Base-by-base conservation (phyloP, 306 rosid genomes). In the Medicago ruthenica region DNA sequence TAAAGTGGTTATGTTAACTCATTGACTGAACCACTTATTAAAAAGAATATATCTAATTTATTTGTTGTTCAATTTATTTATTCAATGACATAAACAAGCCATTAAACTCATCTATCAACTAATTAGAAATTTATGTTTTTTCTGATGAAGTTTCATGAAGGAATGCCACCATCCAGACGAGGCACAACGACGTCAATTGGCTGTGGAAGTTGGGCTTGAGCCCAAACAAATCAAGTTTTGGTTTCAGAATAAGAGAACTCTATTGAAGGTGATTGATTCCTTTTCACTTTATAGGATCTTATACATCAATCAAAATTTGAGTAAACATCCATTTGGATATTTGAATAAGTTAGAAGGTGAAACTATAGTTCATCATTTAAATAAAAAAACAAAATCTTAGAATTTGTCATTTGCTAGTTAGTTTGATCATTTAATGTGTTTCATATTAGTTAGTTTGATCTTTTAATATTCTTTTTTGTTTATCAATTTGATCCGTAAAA, bases 171-270 rank as follows among this genome's bases (percentile, higher is more conserved):
- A 88, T 34, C 98, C 97, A 0, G 88, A 85, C 54, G 91, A 89
- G 6, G 80, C 67, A 17, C 96, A 88, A 53, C 81, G 93, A 51
- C 73, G 62, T 9, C 83, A 83, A 72, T 66, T 93, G 76, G 84
- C 89, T 20, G 48, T 15, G 17, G 88, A 86, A 50, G 71, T 88
- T 11, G 91, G 91, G 14, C 90, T 93, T 21, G 88, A 89, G 39
- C 50, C 92, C 6, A 87, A 75, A 15, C 92, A 91, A 77, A 75
- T 93, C 40, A 91, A 89, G 78, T 93, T 88, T 64, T 93, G 97
- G 97, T 93, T 93, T 70, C 97, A 91, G 65, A 91, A 93, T 54
- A 93, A 91, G 83, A 87, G 98, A 66, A 91, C 96, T 15, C 94
- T 91, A 31, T 42, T 84, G 8, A 91, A 94, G 96, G 98, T 89